These are phyloP conservation scores for Phytophthora pistaciae DNA, from an alignment of 352 stramenopile genomes.

Conservation along the genomic window DNA sequence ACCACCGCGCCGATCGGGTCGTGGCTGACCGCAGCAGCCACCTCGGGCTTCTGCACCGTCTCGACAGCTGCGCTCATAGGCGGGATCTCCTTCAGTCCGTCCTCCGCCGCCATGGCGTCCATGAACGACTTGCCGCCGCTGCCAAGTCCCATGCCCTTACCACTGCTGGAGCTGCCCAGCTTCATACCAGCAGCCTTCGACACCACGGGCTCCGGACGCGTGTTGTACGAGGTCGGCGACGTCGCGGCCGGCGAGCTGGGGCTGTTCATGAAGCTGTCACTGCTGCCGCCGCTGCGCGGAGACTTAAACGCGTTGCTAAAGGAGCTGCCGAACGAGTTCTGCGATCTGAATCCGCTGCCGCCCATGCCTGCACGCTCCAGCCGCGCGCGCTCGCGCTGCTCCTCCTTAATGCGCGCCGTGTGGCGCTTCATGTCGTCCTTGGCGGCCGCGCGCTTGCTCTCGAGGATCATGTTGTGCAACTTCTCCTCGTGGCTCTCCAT, in stretches of 20 bases:
- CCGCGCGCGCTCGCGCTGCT: constrained; percentile 85
- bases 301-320: constrained; percentile 78
- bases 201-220: constrained; percentile 47
- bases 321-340: constrained; percentile 79
- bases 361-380: constrained; percentile 81
- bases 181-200: constrained; percentile 80
- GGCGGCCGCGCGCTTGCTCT: constrained; percentile 93
- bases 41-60: constrained; percentile 62
- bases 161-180: constrained; percentile 51
- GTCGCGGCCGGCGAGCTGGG: constrained; percentile 49
- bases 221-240: constrained; percentile 78
- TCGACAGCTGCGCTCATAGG: constrained; percentile 81
- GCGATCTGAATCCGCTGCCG: constrained; percentile 71
- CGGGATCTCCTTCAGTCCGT: constrained; percentile 88
- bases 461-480: constrained; percentile 98
- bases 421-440: constrained; percentile 93
- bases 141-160: constrained; percentile 65
- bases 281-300: constrained; percentile 54
- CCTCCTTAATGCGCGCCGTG: constrained; percentile 88
- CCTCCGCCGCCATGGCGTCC: constrained; percentile 87
- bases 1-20: constrained; percentile 86
- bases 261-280: constrained; percentile 51
- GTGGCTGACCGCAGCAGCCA: constrained; percentile 73
- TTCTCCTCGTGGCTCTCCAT: constrained; percentile 99
- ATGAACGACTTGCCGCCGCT: constrained; percentile 85